Evolutionary conservation across 805 yeast genomes (phyloP), one percentile per base, ranked within the genome.

Genomic region (Kodamaea fukazawae): DNA sequence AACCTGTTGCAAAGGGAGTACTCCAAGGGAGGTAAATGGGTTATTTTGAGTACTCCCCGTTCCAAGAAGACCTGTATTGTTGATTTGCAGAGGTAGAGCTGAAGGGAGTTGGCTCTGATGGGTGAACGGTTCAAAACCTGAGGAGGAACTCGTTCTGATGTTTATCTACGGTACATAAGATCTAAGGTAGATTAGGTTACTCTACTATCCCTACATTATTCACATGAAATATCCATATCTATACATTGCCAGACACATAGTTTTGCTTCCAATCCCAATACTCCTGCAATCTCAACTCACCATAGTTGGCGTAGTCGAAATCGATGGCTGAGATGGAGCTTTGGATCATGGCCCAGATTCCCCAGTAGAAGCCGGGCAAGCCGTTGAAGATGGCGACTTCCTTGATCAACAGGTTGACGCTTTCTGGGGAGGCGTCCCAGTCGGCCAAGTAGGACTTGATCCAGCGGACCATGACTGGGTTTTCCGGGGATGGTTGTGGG

Each of bases 361-460:
- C 90, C 93, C 93, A 84, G 56, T 82, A 84, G 52, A 84, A 81
- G 1, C 91, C 93, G 0, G 93, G 93, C 61, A 84, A 61, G 0
- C 93, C 93, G 65, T 82, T 85, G 65, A 75, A 83, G 3, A 71
- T 56, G 10, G 65, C 58, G 15, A 85, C 71, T 54, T 84, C 90
- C 9, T 64, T 58, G 14, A 83, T 73, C 22, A 83, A 60, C 1
- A 44, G 46, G 38, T 69, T 69, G 4, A 81, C 61, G 16, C 64
- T 55, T 7, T 55, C 60, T 2, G 41, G 36, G 9, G 55, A 23
- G 2, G 67, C 64, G 26, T 58, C 39, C 4, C 49, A 45, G 31
- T 60, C 51, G 32, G 66, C 60, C 29, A 84, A 61, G 51, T 84
- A 84, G 7, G 77, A 71, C 35, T 59, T 57, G 28, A 79, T 75